These are phyloP conservation scores for Ilex paraguariensis DNA, from an alignment of 305 asterid genomes.

Conservation along the genomic window DNA sequence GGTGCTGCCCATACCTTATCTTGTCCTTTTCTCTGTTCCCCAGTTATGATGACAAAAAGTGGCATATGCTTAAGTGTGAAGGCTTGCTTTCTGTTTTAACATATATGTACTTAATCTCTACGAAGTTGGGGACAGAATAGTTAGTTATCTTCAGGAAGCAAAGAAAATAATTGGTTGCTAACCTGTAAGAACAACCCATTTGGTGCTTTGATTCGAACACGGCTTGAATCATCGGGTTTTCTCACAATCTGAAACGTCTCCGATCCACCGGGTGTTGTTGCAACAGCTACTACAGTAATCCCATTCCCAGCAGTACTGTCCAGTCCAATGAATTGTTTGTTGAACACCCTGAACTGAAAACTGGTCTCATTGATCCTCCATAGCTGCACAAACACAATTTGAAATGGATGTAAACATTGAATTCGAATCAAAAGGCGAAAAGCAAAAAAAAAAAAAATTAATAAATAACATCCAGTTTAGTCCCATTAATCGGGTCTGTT, in stretches of 20 bases:
- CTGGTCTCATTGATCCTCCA: conserved; percentile 64
- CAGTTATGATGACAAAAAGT: no score
- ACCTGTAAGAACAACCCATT: conserved; percentile 68
- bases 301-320: conserved; percentile 20
- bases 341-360: conserved; percentile 64
- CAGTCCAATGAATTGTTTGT: conserved; percentile 56
- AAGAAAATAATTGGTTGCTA: background rate
- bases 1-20: no score
- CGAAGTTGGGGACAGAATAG: no score
- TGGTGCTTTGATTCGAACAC: conserved; percentile 51
- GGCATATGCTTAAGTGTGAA: no score
- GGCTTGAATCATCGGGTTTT: conserved; percentile 26
- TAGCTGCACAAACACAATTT: conserved; percentile 30
- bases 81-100: no score
- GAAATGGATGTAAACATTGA: no score
- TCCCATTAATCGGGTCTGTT: no score
- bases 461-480: background rate
- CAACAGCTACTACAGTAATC: conserved; percentile 22
- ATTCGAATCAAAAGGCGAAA: no score
- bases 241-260: conserved; percentile 49
- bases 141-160: no score
- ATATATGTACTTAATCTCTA: no score
- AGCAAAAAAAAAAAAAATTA: background rate
- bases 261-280: conserved; percentile 20
- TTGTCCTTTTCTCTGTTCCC: no score